Conservation (phyloP, 495 filamentous ascomycete genomes). For the Pseudotulostoma volvatum region DNA sequence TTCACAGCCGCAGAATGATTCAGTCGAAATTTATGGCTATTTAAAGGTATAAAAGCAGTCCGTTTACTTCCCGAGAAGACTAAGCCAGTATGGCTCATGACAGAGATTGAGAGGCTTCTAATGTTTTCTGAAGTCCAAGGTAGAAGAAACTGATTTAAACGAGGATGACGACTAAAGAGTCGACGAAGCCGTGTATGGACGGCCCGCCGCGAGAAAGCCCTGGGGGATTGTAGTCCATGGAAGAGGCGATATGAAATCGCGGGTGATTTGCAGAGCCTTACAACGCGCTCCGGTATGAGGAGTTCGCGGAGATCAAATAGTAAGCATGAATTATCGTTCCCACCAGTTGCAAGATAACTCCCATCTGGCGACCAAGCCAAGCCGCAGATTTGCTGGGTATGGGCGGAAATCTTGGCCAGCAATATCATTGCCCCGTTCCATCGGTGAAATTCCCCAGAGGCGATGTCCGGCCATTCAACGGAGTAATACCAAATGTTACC, state of each 20-base stretch:
- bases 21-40: slow-evolving; percentile 57
- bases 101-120: slow-evolving; percentile 9
- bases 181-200: not conserved
- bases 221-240: not conserved
- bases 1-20: slow-evolving; percentile 80
- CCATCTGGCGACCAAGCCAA: slow-evolving; percentile 74
- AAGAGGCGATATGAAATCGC: not conserved
- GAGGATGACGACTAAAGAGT: slow-evolving; percentile 1
- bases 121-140: slow-evolving; percentile 1
- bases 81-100: slow-evolving; percentile 15
- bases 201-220: not conserved
- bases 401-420: slow-evolving; percentile 57
- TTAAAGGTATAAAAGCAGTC: slow-evolving; percentile 20
- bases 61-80: slow-evolving; percentile 16
- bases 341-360: slow-evolving; percentile 65
- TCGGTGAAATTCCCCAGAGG: slow-evolving; percentile 28
- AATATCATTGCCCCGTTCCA: slow-evolving; percentile 70
- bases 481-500: slow-evolving; percentile 79
- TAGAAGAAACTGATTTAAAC: not conserved
- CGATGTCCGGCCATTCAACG: slow-evolving; percentile 60
- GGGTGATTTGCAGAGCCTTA: not conserved
- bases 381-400: slow-evolving; percentile 84
- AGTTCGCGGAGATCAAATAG: slow-evolving; percentile 59
- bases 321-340: slow-evolving; percentile 81
- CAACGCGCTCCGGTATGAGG: slow-evolving; percentile 14